A percentile compares a stretch with the other conserved stretches of the same genome.
phyloP scores from a whole-genome alignment of 371 early-diverging fungal species.

The Actinomortierella wolfii region DNA sequence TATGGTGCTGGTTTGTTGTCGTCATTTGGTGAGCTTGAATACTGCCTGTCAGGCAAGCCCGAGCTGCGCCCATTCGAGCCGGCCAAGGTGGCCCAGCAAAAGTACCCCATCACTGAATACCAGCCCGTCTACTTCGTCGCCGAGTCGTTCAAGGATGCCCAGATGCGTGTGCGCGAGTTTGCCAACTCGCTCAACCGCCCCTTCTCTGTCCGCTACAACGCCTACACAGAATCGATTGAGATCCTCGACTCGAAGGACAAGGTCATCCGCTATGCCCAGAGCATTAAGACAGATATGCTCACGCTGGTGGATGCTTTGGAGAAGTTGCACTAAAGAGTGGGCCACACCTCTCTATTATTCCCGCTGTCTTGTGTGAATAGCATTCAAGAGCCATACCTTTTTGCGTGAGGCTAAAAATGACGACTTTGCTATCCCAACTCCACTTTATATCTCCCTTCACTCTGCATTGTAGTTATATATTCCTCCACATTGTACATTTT shows the following conservation, averaged over 20 bases:
- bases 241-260: constrained; percentile 87
- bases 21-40: constrained; percentile 95
- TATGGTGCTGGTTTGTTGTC: constrained; percentile 95
- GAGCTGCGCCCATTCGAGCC: constrained; percentile 87
- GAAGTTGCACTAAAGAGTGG: constrained; percentile 33
- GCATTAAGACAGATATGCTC: constrained; percentile 76
- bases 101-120: constrained; percentile 94
- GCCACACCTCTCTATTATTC: no score
- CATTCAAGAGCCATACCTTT: no score
- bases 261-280: constrained; percentile 76
- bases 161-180: constrained; percentile 89
- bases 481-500: no score
- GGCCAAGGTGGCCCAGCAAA: constrained; percentile 73
- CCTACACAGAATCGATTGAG: constrained; percentile 89
- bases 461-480: no score
- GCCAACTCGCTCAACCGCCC: constrained; percentile 80
- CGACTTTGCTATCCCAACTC: no score
- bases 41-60: constrained; percentile 82
- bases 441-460: no score
- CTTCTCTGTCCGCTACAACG: constrained; percentile 91
- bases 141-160: constrained; percentile 91
- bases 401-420: no score
- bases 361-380: no score
- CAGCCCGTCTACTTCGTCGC: constrained; percentile 97
- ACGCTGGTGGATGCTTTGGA: constrained; percentile 74